A percentile compares a stretch with the other conserved stretches of the same genome.
Evolutionary conservation across 2,329 filamentous ascomycete species (phyloP).

Genomic region (Leptographium radiaticola): DNA sequence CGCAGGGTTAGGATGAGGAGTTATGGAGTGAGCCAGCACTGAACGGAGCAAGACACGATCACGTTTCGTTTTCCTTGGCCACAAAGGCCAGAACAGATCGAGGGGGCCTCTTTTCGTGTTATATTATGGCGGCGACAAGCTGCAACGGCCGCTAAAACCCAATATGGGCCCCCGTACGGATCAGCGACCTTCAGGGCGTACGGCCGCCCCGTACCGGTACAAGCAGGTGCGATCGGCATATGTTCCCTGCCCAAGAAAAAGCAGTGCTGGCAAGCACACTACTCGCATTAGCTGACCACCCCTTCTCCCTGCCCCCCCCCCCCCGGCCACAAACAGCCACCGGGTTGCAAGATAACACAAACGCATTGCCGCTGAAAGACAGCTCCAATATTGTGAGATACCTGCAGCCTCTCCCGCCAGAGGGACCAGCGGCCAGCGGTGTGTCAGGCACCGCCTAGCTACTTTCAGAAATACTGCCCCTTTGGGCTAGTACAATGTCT

Average conservation of each 20-base stretch:
- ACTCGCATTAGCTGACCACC: too few species aligned
- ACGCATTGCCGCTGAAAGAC: neutral
- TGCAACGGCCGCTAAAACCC: neutral
- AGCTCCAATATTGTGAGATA: neutral
- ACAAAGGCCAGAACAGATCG: neutral
- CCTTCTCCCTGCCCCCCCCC: too few species aligned
- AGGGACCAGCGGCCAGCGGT: neutral
- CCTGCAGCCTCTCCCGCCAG: neutral
- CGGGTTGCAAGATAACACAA: too few species aligned
- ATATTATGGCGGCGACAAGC: neutral
- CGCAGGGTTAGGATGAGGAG: too few species aligned
- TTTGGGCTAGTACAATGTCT: neutral
- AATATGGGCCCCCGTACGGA: neutral
- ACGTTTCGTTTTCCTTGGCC: neutral
- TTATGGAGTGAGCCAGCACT: neutral
- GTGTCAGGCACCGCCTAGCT: neutral
- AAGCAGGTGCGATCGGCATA: neutral
- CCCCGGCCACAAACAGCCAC: too few species aligned
- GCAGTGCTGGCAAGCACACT: too few species aligned
- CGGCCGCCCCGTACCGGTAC: neutral
- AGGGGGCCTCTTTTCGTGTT: neutral
- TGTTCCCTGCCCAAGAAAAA: too few species aligned
- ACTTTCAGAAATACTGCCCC: neutral
- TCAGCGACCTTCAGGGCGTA: too few species aligned
- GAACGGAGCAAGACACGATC: neutral